These are phyloP conservation scores for Peronosclerospora sorghi DNA, from an alignment of 352 stramenopile genomes.

Conservation along the genomic window DNA sequence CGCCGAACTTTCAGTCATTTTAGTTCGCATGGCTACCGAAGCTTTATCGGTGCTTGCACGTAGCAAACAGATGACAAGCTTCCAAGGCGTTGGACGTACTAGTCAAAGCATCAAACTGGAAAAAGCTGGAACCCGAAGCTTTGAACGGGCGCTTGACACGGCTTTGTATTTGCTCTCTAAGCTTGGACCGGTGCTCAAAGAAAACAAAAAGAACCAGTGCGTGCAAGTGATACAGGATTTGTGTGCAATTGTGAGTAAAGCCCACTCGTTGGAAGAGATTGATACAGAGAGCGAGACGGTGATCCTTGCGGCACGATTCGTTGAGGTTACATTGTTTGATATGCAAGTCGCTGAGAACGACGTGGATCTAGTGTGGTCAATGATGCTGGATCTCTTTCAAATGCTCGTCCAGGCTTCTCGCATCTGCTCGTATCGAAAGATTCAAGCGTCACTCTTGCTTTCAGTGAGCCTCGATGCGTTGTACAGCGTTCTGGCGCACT, in stretches of 20 bases:
- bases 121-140: conserved; percentile 6
- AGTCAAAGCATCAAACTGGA: conserved; percentile 8
- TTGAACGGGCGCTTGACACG: conserved; percentile 13
- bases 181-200: conserved; percentile 30
- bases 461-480: conserved; percentile 30
- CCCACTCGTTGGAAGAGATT: not conserved
- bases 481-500: conserved; percentile 34
- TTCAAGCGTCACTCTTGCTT: conserved; percentile 12
- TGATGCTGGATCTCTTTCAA: conserved; percentile 28
- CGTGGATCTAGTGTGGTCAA: conserved; percentile 28
- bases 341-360: conserved; percentile 34
- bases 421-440: conserved; percentile 6
- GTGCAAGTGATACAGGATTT: conserved; percentile 42
- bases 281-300: conserved; percentile 2
- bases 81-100: not conserved
- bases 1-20: conserved; percentile 27
- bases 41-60: conserved; percentile 34
- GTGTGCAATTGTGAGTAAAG: conserved; percentile 15
- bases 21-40: conserved; percentile 46
- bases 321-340: conserved; percentile 28
- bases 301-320: conserved; percentile 26
- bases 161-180: conserved; percentile 33
- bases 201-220: conserved; percentile 47
- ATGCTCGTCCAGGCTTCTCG: conserved; percentile 24
- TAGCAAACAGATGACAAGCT: not conserved